Evolutionary conservation across 805 yeast genomes (phyloP), one percentile per base, ranked within the genome.

Genomic region (Lipomyces mesembrius): DNA sequence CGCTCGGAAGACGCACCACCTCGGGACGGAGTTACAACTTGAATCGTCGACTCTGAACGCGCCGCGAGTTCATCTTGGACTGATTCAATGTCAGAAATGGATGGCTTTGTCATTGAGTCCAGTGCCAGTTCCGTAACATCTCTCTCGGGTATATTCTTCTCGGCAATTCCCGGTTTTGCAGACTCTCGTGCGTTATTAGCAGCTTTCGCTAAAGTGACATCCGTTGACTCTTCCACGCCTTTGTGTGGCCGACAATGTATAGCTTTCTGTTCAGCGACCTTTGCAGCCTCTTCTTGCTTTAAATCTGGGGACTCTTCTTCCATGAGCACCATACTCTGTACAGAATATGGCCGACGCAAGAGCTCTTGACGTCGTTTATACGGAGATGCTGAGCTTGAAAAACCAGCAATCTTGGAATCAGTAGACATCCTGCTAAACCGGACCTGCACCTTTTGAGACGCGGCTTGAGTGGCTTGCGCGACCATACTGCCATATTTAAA

Each of bases 401-500:
- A 5, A 12, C 55, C 7, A 17, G 55, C 55, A 8, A 51, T 20
- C 32, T 46, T 17, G 32, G 64, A 52, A n/a, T 65, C 68, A 57
- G 63, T 59, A 3, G 59, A 62, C 1, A 59, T 54, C 27, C 68
- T 35, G 52, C 60, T 65, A 25, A 29, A 14, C 11, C n/a, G 29
- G 29, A 29, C 34, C 17, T 52, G 55, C 55, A 22, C n/a, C 34
- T 29, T 52, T 29, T 25, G 34, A 25, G 29, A 29, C 11, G 55
- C 55, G 20, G 17, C 43, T 34, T 17, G 61, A 8, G 32, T 58
- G 8, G 17, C 55, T 12, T 27, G 20, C n/a, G 55, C 39, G 14
- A 43, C 37, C 32, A 20, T 43, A 22, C 63, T 53, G 11, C 64
- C 62, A 46, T 63, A 59, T 22, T 59, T 59, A 32, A 67, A 51